These are phyloP conservation scores for Cornus controversa DNA, from an alignment of 148 eudicot species.

Conservation along the genomic window DNA sequence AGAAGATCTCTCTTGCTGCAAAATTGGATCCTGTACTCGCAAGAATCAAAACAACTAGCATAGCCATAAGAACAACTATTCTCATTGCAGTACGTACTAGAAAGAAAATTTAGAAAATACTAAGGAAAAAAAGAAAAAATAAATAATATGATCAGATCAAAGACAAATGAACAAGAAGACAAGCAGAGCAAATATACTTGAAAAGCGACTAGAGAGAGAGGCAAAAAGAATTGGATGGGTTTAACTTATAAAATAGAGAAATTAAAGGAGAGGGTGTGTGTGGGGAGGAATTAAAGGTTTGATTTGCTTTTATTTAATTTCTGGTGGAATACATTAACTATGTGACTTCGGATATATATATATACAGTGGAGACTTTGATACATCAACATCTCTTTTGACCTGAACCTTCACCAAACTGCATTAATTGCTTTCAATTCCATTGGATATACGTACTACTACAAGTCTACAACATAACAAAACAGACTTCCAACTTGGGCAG, in stretches of 20 bases:
- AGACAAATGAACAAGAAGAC: background rate
- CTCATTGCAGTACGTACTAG: background rate
- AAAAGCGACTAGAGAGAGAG: background rate
- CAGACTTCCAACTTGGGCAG: background rate
- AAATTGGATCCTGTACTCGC: background rate
- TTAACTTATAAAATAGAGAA: background rate
- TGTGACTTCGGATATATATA: background rate
- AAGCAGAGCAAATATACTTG: background rate
- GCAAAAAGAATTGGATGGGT: background rate
- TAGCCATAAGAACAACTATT: background rate
- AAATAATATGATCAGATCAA: background rate
- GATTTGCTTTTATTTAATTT: background rate
- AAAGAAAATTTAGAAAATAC: background rate
- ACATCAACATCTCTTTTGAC: background rate
- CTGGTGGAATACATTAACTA: background rate
- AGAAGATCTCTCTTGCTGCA: background rate
- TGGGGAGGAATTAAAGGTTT: no score
- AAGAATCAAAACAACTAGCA: background rate
- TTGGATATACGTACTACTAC: background rate
- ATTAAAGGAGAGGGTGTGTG: background rate
- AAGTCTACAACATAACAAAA: background rate
- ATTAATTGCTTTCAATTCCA: background rate
- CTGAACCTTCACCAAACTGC: background rate
- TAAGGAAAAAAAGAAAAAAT: background rate
- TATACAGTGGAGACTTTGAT: background rate